These are phyloP conservation scores for Penicillium coffeae DNA, from an alignment of 495 filamentous ascomycete genomes.

Conservation along the genomic window DNA sequence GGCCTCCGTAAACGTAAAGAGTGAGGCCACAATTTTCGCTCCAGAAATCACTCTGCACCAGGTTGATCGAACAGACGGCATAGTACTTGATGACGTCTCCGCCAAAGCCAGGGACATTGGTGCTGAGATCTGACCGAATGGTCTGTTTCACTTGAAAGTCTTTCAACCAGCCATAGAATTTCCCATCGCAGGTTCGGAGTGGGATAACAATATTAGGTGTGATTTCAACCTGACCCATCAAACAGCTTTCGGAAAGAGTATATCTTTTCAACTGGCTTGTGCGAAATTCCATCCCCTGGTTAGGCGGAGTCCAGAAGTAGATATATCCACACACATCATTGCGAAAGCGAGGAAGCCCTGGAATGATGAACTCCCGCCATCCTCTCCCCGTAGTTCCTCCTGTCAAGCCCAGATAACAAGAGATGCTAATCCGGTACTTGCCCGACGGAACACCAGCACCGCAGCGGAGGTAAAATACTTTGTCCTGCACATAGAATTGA, in stretches of 20 bases:
- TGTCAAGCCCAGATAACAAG: conserved; percentile 13
- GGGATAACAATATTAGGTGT: conserved; percentile 24
- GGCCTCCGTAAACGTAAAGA: conserved; percentile 32
- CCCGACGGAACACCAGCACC: conserved; percentile 8
- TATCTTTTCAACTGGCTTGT: conserved; percentile 26
- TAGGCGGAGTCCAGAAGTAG: conserved; percentile 26
- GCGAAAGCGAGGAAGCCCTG: conserved; percentile 28
- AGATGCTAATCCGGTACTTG: conserved; percentile 22
- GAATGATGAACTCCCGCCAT: conserved; percentile 30
- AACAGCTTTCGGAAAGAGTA: conserved; percentile 28
- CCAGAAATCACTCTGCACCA: conserved; percentile 31
- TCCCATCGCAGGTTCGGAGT: conserved; percentile 25
- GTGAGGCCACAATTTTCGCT: conserved; percentile 30
- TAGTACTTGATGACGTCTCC: conserved; percentile 19
- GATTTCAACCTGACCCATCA: conserved; percentile 31
- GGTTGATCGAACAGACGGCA: conserved; percentile 29
- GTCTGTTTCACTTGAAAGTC: conserved; percentile 32
- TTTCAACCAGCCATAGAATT: conserved; percentile 29
- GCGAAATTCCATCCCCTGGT: conserved; percentile 31
- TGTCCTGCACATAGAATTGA: conserved; percentile 1
- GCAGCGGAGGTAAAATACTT: conserved; percentile 20
- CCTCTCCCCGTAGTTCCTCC: conserved; percentile 17
- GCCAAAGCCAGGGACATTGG: background rate
- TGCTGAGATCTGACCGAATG: conserved; percentile 14
- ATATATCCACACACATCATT: conserved; percentile 25